These are phyloP conservation scores for Debaryomycetaceae sp. DNA, from an alignment of 1,139 yeast genomes.

Conservation along the genomic window DNA sequence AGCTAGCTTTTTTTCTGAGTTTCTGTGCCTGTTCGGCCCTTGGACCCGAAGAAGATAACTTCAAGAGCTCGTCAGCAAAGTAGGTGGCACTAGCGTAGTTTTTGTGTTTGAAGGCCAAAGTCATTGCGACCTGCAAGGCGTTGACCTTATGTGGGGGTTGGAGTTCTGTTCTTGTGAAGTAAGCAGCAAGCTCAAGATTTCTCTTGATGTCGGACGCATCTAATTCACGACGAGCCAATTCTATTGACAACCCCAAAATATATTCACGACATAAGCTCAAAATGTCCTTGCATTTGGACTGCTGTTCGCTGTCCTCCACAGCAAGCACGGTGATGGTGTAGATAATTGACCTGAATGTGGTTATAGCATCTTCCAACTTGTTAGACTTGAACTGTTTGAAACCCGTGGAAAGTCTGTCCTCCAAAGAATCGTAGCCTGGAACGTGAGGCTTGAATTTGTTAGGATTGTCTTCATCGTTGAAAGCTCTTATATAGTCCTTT, in stretches of 20 bases:
- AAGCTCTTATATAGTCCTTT: slow-evolving; percentile 63
- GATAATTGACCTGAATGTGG: slow-evolving; percentile 71
- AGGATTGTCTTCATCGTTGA: slow-evolving; percentile 57
- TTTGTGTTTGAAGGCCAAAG: slow-evolving; percentile 82
- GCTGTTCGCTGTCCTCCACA: slow-evolving; percentile 72
- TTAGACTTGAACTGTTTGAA: slow-evolving; percentile 81
- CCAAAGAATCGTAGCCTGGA: slow-evolving; percentile 73
- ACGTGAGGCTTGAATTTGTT: slow-evolving; percentile 58
- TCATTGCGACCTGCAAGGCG: slow-evolving; percentile 94
- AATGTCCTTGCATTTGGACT: slow-evolving; percentile 68
- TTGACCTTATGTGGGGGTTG: slow-evolving; percentile 80
- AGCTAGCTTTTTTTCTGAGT: slow-evolving; percentile 75
- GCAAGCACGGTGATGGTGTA: slow-evolving; percentile 72
- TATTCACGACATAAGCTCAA: slow-evolving; percentile 81
- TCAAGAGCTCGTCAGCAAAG: slow-evolving; percentile 82
- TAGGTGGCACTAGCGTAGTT: slow-evolving; percentile 86
- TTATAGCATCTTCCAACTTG: slow-evolving; percentile 77
- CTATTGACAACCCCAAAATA: slow-evolving; percentile 87
- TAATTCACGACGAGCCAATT: slow-evolving; percentile 78
- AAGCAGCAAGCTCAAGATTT: slow-evolving; percentile 91
- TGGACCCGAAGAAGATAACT: slow-evolving; percentile 64
- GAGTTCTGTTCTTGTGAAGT: slow-evolving; percentile 82
- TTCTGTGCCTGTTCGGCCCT: slow-evolving; percentile 88
- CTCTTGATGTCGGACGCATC: slow-evolving; percentile 72
- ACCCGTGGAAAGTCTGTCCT: slow-evolving; percentile 65